A percentile compares a stretch with the other conserved stretches of the same genome.
Conservation (phyloP, 176 grass and related monocot genomes). For the Tillandsia fasciculata region DNA sequence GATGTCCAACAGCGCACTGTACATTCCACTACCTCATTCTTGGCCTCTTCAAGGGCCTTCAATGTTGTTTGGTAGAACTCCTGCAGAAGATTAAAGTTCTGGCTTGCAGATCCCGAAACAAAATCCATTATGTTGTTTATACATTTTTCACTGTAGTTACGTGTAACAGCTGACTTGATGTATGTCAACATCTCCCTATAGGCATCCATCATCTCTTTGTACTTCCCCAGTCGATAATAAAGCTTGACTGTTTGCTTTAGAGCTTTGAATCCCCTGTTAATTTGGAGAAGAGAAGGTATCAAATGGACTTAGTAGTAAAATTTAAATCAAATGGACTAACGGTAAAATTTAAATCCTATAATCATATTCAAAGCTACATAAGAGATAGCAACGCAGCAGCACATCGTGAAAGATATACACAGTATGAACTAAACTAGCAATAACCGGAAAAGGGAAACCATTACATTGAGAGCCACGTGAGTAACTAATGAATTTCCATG, state of each 20-base stretch:
- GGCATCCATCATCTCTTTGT: conserved; percentile 94
- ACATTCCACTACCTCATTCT: conserved; percentile 64
- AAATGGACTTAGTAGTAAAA: not conserved
- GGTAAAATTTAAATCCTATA: no score
- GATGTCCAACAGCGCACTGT: no score
- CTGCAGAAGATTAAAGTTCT: conserved; percentile 89
- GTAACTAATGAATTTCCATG: no score
- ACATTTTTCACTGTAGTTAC: conserved; percentile 99
- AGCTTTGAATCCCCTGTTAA: conserved; percentile 86
- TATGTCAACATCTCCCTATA: conserved; percentile 98
- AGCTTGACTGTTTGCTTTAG: conserved; percentile 99
- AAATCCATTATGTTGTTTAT: conserved; percentile 99
- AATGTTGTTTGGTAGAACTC: conserved; percentile 96
- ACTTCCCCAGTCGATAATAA: conserved; percentile 82
- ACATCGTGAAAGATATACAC: no score
- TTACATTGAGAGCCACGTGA: no score
- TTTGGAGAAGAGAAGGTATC: conserved; percentile 9
- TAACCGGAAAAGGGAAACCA: no score
- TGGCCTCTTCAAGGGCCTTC: conserved; percentile 91
- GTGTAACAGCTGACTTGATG: conserved; percentile 92
- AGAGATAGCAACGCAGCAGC: no score
- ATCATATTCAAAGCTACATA: no score
- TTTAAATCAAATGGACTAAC: not conserved
- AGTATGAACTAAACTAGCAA: no score
- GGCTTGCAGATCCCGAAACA: conserved; percentile 92